These are phyloP conservation scores for Blumeria graminis DNA, from an alignment of 2,329 filamentous ascomycete genomes.

Conservation along the genomic window DNA sequence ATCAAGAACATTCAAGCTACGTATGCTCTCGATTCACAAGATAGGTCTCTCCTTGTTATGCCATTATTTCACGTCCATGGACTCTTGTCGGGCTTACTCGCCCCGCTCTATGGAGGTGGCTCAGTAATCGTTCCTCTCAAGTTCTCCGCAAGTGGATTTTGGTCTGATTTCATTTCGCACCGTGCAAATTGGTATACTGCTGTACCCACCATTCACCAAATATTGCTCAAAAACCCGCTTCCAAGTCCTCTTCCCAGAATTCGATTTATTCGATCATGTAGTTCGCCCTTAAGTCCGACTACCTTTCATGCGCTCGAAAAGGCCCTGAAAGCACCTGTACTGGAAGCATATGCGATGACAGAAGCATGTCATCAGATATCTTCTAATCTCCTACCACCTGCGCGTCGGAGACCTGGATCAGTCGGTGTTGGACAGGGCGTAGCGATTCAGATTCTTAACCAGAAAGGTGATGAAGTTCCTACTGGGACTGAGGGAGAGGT, in stretches of 20 bases:
- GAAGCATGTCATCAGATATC: constrained; percentile 76
- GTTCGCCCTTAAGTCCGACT: constrained; percentile 59
- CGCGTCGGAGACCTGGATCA: constrained; percentile 53
- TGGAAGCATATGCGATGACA: constrained; percentile 85
- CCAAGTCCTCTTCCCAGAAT: constrained; percentile 48
- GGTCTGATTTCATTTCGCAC: constrained; percentile 49
- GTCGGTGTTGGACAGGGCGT: constrained; percentile 70
- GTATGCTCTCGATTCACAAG: constrained; percentile 43
- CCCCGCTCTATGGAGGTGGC: constrained; percentile 49
- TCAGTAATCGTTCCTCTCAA: constrained; percentile 56
- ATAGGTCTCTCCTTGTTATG: constrained; percentile 75
- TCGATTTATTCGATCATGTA: constrained; percentile 73
- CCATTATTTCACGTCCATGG: constrained; percentile 79
- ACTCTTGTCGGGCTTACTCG: constrained; percentile 60
- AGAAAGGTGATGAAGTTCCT: constrained; percentile 39
- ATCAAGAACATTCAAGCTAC: constrained; percentile 67
- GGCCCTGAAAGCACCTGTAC: constrained; percentile 52
- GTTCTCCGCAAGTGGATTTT: constrained; percentile 68
- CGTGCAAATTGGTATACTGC: constrained; percentile 80
- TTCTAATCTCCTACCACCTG: constrained; percentile 46
- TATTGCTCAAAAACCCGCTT: constrained; percentile 49
- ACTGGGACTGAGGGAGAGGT: constrained; percentile 58
- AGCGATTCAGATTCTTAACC: constrained; percentile 53
- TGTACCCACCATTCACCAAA: constrained; percentile 82
- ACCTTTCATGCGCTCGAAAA: constrained; percentile 58